Evolutionary conservation across 371 early-diverging fungal species (phyloP), one percentile per base, ranked within the genome.

Genomic region (Gilbertella persicaria): DNA sequence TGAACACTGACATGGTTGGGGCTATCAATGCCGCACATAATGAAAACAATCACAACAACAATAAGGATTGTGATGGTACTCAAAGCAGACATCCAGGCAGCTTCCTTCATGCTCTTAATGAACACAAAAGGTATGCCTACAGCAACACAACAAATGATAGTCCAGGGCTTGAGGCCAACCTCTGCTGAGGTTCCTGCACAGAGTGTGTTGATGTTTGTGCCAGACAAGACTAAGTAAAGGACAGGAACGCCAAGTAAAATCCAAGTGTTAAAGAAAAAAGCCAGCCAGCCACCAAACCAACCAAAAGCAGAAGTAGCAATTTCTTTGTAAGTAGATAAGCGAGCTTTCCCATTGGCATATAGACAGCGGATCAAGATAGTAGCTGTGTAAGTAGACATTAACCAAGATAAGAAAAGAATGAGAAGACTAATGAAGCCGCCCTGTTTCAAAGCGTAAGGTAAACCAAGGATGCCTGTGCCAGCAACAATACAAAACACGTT

Each of bases 391-490:
- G 84, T 66, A 29, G 91, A 85, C 63, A 92, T 88, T 14, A 75
- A 53, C 49, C 89, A 90, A 9, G 90, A 82, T 23, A 93, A 71
- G n/a, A 85, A 68, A 14, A 95, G 73, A 53, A 93, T 78, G 13
- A 83, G 28, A 8, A 33, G 6, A 39, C 87, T 86, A 14, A 83
- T 54, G 92, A 93, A 94, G n/a, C 93, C 93, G 36, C 88, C 83
- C 43, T 86, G 83, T 28, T 71, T 80, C 19, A 94, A 68, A 9
- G 92, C 88, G 53, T 79, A 85, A 5, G 93, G 91, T 7, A 94
- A 68, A 48, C 91, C 92, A 13, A 93, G 75, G 9, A 89, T 83
- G 20, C 95, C 95, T 9, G 88, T 86, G 26, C 94, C 94, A 3
- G 89, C 88, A 8, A 90, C 79, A 14, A 91, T 86, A 70, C 91